A percentile compares a stretch with the other conserved stretches of the same genome.
phyloP scores from a whole-genome alignment of 495 filamentous ascomycete species.

The Aspergillus ellipticus region DNA sequence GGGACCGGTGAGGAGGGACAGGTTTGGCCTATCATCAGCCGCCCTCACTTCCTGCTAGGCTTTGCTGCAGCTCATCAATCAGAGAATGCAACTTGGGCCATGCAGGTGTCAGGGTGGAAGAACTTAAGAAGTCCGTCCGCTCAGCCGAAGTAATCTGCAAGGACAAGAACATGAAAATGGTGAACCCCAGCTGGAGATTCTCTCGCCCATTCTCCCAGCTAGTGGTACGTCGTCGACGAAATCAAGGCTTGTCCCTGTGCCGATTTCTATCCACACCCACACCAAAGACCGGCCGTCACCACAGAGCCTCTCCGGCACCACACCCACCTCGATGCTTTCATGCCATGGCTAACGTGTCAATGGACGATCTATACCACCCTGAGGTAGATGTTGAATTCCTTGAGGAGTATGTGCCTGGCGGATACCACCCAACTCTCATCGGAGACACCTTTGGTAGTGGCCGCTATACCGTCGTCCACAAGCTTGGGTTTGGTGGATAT shows the following conservation, averaged over 20 bases:
- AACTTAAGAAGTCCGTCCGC: no score
- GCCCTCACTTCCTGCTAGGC: no score
- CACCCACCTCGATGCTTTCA: not conserved
- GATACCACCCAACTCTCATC: conserved; percentile 77
- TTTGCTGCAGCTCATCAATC: no score
- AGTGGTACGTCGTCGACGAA: not conserved
- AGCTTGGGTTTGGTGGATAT: conserved; percentile 85
- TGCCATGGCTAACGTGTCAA: not conserved
- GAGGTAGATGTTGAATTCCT: conserved; percentile 20
- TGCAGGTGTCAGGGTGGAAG: no score
- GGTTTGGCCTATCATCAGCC: no score
- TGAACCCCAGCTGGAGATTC: not conserved
- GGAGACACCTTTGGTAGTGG: conserved; percentile 83
- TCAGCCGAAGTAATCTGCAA: not conserved
- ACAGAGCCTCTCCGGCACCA: not conserved
- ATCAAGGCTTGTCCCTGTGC: not conserved
- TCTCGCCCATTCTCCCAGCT: not conserved
- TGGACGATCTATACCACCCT: conserved; percentile 13
- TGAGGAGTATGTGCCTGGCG: conserved; percentile 47
- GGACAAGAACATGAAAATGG: not conserved
- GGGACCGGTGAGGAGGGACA: no score
- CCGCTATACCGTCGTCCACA: conserved; percentile 78
- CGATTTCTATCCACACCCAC: not conserved
- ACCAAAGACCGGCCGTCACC: not conserved
- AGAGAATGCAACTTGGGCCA: no score